Conservation (phyloP, 148 eudicot species). For the Rhododendron ovatum region DNA sequence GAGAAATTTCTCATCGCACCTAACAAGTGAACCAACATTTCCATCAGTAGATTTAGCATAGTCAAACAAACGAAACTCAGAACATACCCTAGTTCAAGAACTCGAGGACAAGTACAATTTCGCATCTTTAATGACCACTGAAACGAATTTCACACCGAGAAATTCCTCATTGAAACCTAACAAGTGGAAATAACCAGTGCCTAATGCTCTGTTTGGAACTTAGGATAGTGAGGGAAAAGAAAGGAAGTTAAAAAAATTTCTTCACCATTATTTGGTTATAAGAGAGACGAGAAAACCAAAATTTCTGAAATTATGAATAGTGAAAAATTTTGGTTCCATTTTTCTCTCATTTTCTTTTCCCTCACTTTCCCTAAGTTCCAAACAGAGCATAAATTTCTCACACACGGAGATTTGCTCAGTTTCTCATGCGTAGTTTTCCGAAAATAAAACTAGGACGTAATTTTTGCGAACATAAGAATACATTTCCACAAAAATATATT, state of each 20-base stretch:
- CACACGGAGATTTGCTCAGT: not conserved
- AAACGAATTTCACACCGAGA: not conserved
- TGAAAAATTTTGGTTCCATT: not conserved
- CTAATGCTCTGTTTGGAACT: not conserved
- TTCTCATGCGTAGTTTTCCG: not conserved
- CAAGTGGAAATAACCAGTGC: not conserved
- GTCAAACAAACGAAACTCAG: not conserved
- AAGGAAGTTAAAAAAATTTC: not conserved
- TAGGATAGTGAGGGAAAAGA: not conserved
- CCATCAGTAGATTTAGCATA: not conserved
- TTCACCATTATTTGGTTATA: not conserved
- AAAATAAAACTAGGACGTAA: not conserved
- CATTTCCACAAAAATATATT: not conserved
- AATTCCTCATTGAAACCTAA: not conserved
- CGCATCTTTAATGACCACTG: not conserved
- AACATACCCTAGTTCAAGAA: not conserved
- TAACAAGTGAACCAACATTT: not conserved
- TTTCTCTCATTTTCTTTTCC: not conserved
- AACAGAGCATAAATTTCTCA: not conserved
- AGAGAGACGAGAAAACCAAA: not conserved
- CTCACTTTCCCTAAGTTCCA: not conserved
- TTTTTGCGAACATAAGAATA: not conserved
- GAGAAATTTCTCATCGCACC: not conserved
- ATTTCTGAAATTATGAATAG: not conserved
- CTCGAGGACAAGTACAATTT: not conserved